phyloP scores from a whole-genome alignment of 2,329 filamentous ascomycete genomes.

The Chaetomiaceae sp. region DNA sequence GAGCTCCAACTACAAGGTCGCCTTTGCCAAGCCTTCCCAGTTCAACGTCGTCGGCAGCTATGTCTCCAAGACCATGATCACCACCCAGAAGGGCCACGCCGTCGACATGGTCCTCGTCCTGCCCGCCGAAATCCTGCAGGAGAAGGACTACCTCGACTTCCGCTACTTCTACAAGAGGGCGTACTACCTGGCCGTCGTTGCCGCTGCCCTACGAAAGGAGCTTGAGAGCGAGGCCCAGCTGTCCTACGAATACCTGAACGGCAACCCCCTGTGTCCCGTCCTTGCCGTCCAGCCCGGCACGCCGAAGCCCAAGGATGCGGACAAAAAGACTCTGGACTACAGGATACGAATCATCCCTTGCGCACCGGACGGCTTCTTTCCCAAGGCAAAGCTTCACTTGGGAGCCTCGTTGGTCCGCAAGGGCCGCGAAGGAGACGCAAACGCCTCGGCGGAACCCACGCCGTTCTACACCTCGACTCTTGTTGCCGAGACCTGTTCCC shows the following conservation, averaged over 20 bases:
- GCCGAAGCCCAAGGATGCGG: conserved; percentile 24
- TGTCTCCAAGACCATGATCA: conserved; percentile 68
- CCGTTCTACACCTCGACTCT: conserved; percentile 88
- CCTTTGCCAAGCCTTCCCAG: conserved; percentile 68
- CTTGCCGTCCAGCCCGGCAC: conserved; percentile 41
- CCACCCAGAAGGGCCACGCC: conserved; percentile 52
- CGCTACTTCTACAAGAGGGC: conserved; percentile 93
- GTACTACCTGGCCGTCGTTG: conserved; percentile 82
- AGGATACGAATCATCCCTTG: conserved; percentile 75
- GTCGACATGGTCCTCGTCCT: conserved; percentile 87
- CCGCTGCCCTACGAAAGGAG: conserved; percentile 61
- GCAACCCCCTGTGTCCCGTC: conserved; percentile 73
- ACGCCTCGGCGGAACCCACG: conserved; percentile 49
- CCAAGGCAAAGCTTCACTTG: conserved; percentile 65
- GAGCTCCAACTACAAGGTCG: conserved; percentile 76
- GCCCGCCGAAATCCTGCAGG: conserved; percentile 74
- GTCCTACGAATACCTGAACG: conserved; percentile 62
- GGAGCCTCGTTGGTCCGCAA: conserved; percentile 65
- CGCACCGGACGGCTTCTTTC: conserved; percentile 64
- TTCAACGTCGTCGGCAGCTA: conserved; percentile 91
- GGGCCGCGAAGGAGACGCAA: conserved; percentile 43
- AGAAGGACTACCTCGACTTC: conserved; percentile 90
- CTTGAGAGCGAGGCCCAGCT: conserved; percentile 52
- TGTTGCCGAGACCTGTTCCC: conserved; percentile 69
- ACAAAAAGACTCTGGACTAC: conserved; percentile 40